Base-by-base conservation (phyloP, 352 stramenopile genomes). In the Pythium dissimile region DNA sequence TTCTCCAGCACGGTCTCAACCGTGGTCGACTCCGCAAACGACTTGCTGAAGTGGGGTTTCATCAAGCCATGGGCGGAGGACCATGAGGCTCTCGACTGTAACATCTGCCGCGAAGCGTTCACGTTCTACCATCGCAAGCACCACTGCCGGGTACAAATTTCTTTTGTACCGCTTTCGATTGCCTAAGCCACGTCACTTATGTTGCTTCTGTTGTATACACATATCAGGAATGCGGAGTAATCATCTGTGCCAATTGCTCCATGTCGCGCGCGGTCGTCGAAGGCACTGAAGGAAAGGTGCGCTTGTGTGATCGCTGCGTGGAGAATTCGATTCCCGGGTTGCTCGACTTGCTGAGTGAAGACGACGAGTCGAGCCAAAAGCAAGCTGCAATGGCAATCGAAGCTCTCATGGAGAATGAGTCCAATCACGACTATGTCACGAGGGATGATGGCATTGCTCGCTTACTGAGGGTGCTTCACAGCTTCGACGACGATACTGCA, bases 1-100 rank as follows among this genome's bases (percentile, higher is more conserved):
- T 95, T 95, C 44, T 78, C 73, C n/a, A 66, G 77, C 8, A 67
- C 84, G 4, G 58, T 72, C 3, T 63, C 66, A 32, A 90, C 85
- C 16, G 64, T 95, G 27, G 72, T 95, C n/a, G 83, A 93, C 47
- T 80, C 85, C 12, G 84, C 85, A 0, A 89, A 92, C 27, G 85
- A 95, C 61, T 48, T 95, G 59, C 55, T 95, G 26, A 91, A 87
- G 54, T 95, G 85, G 85, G 80, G 83, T 3, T 69, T 89, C 10
- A 93, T 95, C 58, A 95, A 95, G 35, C 83, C 85, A 7, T 95
- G 85, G 85, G 83, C 81, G n/a, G 85, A 95, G 61, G 85, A 95
- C 52, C 83, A 95, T 35, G 81, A 92, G 52, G 76, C 81, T 4
- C 53, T 84, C 15, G 70, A 77, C 5, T 95, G 85, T 39, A 69